These are phyloP conservation scores for Hemisphaericaspora xylofermentans DNA, from an alignment of 1,139 yeast genomes.

Conservation along the genomic window DNA sequence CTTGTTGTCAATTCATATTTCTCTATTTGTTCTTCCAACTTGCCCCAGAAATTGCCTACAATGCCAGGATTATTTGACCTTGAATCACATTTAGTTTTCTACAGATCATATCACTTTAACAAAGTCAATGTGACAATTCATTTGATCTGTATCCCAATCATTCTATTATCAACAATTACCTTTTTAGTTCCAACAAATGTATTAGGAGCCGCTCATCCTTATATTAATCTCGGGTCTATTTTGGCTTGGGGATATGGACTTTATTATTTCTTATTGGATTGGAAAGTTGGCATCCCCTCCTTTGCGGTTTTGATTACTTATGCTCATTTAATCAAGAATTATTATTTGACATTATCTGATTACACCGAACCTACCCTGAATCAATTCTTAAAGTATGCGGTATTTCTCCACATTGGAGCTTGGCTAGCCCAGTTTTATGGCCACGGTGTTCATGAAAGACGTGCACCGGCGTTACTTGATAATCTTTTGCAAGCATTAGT, in stretches of 20 bases:
- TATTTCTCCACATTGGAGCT: slow-evolving; percentile 46
- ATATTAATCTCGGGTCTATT: slow-evolving; percentile 39
- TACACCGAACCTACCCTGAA: slow-evolving; percentile 21
- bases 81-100: slow-evolving; percentile 70
- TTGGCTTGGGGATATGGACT: slow-evolving; percentile 35
- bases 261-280: slow-evolving; percentile 46
- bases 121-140: slow-evolving; percentile 74
- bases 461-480: slow-evolving; percentile 87
- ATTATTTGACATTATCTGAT: slow-evolving; percentile 19
- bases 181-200: slow-evolving; percentile 29
- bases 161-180: slow-evolving; percentile 55
- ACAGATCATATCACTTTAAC: slow-evolving; percentile 79
- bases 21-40: not conserved
- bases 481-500: slow-evolving; percentile 82
- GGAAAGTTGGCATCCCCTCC: slow-evolving; percentile 39
- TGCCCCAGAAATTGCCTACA: not conserved
- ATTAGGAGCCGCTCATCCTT: slow-evolving; percentile 25
- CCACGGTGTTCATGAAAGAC: slow-evolving; percentile 76
- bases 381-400: slow-evolving; percentile 30
- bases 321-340: slow-evolving; percentile 36
- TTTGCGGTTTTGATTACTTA: slow-evolving; percentile 40
- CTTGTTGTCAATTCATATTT: too few species aligned
- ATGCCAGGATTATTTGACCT: slow-evolving; percentile 47
- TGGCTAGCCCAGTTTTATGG: slow-evolving; percentile 93
- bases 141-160: slow-evolving; percentile 74